Percentiles rank a stretch among this genome's conserved stretches.
phyloP scores from a whole-genome alignment of 129 eudicot species.

The Flaveria bidentis region DNA sequence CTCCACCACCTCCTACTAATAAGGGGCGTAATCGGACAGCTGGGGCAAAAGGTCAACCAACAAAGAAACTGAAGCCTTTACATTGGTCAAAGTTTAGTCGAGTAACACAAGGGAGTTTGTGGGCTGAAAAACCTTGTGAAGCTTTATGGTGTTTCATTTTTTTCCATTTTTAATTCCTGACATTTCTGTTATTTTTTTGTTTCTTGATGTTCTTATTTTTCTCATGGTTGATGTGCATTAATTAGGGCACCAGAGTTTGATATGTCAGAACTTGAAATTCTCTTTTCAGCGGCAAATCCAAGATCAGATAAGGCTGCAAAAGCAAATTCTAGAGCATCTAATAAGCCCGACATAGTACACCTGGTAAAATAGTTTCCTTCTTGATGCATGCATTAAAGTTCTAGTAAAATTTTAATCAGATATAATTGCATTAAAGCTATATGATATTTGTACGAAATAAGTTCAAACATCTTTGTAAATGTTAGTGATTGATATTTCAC shows the following conservation, averaged over 20 bases:
- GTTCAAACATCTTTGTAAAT: constrained; percentile 14
- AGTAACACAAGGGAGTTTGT: constrained; percentile 89
- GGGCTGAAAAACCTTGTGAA: constrained; percentile 86
- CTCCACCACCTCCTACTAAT: constrained; percentile 45
- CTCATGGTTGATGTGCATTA: constrained; percentile 30
- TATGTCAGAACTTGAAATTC: constrained; percentile 82
- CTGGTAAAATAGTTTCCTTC: constrained; percentile 48
- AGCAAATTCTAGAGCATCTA: constrained; percentile 44
- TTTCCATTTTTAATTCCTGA: neutral
- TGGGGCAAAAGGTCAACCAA: constrained; percentile 44
- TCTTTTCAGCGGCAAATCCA: constrained; percentile 72
- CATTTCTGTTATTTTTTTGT: constrained; percentile 5
- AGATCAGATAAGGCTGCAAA: constrained; percentile 44
- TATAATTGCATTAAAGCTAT: constrained; percentile 11
- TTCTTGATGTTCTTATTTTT: constrained; percentile 15
- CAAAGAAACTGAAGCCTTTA: constrained; percentile 80
- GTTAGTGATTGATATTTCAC: constrained; percentile 20
- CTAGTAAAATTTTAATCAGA: constrained; percentile 6
- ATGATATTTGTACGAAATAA: constrained; percentile 6
- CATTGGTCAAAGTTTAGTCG: constrained; percentile 85
- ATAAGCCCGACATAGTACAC: constrained; percentile 76
- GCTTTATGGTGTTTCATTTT: constrained; percentile 49
- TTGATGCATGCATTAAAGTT: constrained; percentile 15
- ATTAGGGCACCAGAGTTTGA: constrained; percentile 84
- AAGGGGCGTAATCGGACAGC: constrained; percentile 53